A percentile compares a stretch with the other conserved stretches of the same genome.
Conservation (phyloP, 1,139 yeast genomes). For the Scheffersomyces quercinus region DNA sequence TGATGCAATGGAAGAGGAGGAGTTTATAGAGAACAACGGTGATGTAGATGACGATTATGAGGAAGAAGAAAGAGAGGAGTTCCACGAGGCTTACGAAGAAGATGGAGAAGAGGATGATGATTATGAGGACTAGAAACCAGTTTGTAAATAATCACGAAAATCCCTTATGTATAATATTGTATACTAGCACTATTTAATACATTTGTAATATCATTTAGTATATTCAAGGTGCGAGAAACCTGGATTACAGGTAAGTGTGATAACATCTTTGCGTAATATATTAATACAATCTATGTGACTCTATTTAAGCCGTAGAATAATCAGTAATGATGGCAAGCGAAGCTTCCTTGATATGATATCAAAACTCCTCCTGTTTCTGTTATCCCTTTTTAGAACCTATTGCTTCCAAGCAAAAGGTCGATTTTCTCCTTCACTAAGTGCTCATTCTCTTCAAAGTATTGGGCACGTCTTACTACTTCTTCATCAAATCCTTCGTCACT, state of each 20-base stretch:
- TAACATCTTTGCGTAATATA: not conserved
- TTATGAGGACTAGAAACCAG: constrained; percentile 9
- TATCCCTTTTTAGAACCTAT: constrained; percentile 13
- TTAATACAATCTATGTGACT: not conserved
- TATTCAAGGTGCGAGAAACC: not conserved
- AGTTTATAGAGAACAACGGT: constrained; percentile 2
- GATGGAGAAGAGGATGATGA: constrained; percentile 14
- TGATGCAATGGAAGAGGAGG: constrained; percentile 11
- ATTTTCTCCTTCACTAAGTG: constrained; percentile 69
- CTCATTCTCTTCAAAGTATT: constrained; percentile 74
- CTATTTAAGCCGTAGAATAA: no score
- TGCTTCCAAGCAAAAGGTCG: constrained; percentile 60
- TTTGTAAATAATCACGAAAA: no score
- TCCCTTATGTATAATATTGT: constrained; percentile 2
- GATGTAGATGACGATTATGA: constrained; percentile 15
- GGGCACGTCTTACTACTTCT: constrained; percentile 81
- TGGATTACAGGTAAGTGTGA: no score
- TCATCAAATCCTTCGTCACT: constrained; percentile 92
- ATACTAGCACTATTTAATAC: constrained; percentile 3
- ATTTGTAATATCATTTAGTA: not conserved
- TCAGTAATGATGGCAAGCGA: no score
- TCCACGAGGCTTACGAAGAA: constrained; percentile 14
- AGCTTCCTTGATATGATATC: no score
- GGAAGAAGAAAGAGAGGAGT: constrained; percentile 22
- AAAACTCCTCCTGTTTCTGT: no score